These are phyloP conservation scores for Boletus sp. DNA, from an alignment of 768 basidiomycete genomes.

Conservation along the genomic window DNA sequence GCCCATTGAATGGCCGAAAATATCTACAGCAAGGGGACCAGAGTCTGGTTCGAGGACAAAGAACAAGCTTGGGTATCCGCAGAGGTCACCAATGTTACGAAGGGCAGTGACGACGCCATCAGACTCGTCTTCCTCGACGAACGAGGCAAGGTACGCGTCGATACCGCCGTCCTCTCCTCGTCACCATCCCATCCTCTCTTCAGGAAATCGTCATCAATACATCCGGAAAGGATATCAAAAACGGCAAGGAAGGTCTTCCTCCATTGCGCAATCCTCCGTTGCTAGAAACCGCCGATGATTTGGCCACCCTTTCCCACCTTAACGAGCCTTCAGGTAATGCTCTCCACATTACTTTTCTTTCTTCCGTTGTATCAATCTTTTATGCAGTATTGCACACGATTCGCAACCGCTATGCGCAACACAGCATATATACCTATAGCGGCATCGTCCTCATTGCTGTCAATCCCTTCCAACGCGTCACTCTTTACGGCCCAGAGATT, in stretches of 20 bases:
- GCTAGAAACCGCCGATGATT: constrained; percentile 94
- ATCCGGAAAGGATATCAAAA: constrained; percentile 74
- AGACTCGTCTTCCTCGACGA: constrained; percentile 86
- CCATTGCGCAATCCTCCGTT: constrained; percentile 95
- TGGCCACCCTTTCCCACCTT: constrained; percentile 95
- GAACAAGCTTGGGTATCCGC: constrained; percentile 93
- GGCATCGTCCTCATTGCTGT: constrained; percentile 98
- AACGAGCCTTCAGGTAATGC: constrained; percentile 91
- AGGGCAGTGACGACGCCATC: constrained; percentile 68
- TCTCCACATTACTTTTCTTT: background rate
- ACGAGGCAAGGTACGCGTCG: constrained; percentile 72
- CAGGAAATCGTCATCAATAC: constrained; percentile 82
- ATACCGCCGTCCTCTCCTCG: constrained; percentile 7
- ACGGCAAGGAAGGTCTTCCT: constrained; percentile 76
- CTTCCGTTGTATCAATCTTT: background rate
- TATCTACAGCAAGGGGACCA: constrained; percentile 86
- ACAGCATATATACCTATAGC: constrained; percentile 98
- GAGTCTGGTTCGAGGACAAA: constrained; percentile 93
- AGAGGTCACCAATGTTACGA: constrained; percentile 66
- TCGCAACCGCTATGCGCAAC: constrained; percentile 92
- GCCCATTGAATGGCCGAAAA: constrained; percentile 84
- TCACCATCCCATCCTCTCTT: background rate
- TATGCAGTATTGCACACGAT: constrained; percentile 89
- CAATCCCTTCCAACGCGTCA: constrained; percentile 97
- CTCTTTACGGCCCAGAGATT: constrained; percentile 94